Percentiles rank a stretch among this genome's conserved stretches.
Evolutionary conservation across 192 early-diverging fungal genomes (phyloP).

Genomic region (Rhizophagus sp.): DNA sequence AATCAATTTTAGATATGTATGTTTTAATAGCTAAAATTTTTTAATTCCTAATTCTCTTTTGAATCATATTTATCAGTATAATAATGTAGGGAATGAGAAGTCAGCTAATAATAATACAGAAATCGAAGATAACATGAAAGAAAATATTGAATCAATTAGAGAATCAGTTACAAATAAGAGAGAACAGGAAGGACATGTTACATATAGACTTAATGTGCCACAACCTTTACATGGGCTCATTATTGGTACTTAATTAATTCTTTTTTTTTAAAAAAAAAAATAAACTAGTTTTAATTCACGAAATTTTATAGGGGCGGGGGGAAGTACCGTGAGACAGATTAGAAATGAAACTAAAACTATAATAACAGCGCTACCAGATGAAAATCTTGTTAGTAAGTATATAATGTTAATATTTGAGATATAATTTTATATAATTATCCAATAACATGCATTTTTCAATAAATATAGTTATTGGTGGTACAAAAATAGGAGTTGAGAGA

Average conservation of each 20-base stretch:
- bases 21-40: no score
- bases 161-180: no score
- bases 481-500: neutral
- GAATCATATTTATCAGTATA: no score
- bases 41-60: no score
- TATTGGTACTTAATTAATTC: neutral
- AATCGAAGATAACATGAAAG: no score
- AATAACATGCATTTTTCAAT: neutral
- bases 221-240: neutral
- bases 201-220: neutral
- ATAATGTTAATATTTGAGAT: neutral
- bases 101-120: neutral
- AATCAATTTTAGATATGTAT: no score
- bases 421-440: neutral
- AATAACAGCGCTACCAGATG: no score
- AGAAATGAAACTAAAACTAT: neutral
- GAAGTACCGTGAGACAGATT: neutral
- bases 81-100: neutral
- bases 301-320: neutral
- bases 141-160: no score
- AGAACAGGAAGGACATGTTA: neutral
- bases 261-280: no score
- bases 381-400: neutral
- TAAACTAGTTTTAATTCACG: no score
- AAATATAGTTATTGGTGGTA: neutral